phyloP scores from a whole-genome alignment of 208 protist species.

The Acanthamoeba polyphaga region DNA sequence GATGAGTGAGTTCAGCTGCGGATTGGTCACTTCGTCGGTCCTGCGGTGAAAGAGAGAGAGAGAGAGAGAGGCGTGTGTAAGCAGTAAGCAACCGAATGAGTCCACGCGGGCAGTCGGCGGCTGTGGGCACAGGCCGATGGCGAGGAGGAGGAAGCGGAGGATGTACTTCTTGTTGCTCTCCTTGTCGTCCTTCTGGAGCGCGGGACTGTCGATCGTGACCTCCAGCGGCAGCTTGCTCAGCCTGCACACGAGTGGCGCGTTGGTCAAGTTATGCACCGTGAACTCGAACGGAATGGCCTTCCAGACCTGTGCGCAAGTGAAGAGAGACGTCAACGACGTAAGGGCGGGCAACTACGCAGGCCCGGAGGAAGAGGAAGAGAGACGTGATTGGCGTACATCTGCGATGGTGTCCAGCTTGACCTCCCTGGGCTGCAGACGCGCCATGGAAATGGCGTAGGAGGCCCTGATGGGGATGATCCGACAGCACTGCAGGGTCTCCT shows the following conservation, averaged over 20 bases:
- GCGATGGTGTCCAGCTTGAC: slow-evolving; percentile 39
- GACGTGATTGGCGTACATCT: not conserved
- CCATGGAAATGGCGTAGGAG: slow-evolving; percentile 50
- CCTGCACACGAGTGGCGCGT: slow-evolving; percentile 16
- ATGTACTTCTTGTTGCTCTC: not conserved
- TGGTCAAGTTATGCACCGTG: slow-evolving; percentile 16
- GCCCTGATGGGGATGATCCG: slow-evolving; percentile 4
- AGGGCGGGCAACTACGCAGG: not conserved
- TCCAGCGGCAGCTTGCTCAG: slow-evolving; percentile 16
- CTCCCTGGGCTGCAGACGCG: not conserved
- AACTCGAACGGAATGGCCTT: slow-evolving; percentile 55
- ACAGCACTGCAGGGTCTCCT: not conserved
- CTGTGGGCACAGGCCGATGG: no score
- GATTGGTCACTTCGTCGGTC: slow-evolving; percentile 7
- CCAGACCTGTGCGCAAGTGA: not conserved
- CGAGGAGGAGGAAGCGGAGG: not conserved
- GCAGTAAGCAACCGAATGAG: not conserved
- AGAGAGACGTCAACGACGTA: not conserved
- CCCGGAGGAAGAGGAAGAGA: not conserved
- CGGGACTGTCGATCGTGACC: not conserved
- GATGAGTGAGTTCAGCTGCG: slow-evolving; percentile 4
- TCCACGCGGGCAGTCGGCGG: not conserved
- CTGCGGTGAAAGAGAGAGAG: not conserved
- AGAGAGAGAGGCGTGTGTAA: not conserved
- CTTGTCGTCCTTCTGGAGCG: not conserved